Evolutionary conservation across 129 eudicot genomes (phyloP).

Genomic region (Apium graveolens): DNA sequence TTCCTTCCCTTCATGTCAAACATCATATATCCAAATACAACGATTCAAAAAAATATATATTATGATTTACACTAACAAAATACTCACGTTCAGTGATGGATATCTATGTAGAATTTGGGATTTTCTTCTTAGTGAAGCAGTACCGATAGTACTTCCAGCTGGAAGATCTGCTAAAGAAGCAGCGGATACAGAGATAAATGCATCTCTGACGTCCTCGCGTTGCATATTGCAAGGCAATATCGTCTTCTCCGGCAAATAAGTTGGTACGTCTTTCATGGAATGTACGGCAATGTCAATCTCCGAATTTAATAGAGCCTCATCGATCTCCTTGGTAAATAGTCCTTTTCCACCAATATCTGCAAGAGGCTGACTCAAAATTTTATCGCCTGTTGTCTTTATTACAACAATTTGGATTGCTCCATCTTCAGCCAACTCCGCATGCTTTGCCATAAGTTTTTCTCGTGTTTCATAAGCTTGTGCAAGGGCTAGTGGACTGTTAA

Average conservation of each 20-base stretch:
- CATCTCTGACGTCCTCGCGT: constrained; percentile 94
- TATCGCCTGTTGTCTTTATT: constrained; percentile 92
- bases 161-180: constrained; percentile 72
- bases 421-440: constrained; percentile 79
- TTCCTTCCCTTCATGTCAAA: background rate
- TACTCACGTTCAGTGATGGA: constrained; percentile 73
- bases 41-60: background rate
- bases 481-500: constrained; percentile 90
- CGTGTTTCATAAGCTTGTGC: constrained; percentile 97
- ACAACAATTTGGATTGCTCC: constrained; percentile 84
- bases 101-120: constrained; percentile 83
- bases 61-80: background rate
- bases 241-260: constrained; percentile 82
- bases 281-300: constrained; percentile 96
- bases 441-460: constrained; percentile 58
- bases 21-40: background rate
- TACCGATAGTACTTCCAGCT: constrained; percentile 75
- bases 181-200: constrained; percentile 71
- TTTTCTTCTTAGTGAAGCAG: constrained; percentile 90
- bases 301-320: constrained; percentile 73
- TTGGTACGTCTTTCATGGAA: constrained; percentile 97
- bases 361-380: constrained; percentile 75
- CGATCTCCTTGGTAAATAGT: constrained; percentile 89
- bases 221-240: constrained; percentile 91
- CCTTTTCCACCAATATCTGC: constrained; percentile 99